Base-by-base conservation (phyloP, 345 rosid genomes). In the Lumnitzera racemosa region DNA sequence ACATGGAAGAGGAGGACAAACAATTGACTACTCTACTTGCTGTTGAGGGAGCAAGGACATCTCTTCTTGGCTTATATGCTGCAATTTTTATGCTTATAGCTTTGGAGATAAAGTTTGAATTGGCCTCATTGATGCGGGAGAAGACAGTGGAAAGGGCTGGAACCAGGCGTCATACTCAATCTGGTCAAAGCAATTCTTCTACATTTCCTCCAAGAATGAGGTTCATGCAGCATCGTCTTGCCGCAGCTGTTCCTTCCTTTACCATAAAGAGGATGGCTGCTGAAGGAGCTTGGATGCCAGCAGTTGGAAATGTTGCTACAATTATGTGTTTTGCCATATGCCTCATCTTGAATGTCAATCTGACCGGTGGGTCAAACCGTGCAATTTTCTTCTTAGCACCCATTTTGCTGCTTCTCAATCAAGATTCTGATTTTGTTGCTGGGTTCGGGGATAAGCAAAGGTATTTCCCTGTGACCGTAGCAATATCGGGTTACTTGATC, bases 271-370 rank as follows among this genome's bases (percentile, higher is more conserved):
- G 81, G 73, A 90, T 95, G 82, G 89, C 95, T 47, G 88, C 92
- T 51, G 95, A 95, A 66, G 99, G 96, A 60, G 95, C 96, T 23
- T 95, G 99, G 99, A 95, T 95, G 99, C 99, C 99, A 0, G 86
- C 94, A 0, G 90, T 88, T 20, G 99, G 99, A 41, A 95, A 95
- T 24, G 92, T 90, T 17, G 96, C 99, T 41, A 86, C 99, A 5
- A 67, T 85, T 27, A 85, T 88, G 95, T 95, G 99, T 78, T 95
- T 95, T 63, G 92, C 96, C 24, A 90, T 86, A 70, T 95, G 99
- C 85, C 71, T 95, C 61, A 88, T 90, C 70, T 76, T 90, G 80
- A 95, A 90, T 60, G 70, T 86, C 67, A 82, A 81, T 65, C 70
- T 90, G 60, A 81, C 96, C 0, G 99, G 96, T 16, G 96, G 99